Percentiles rank a stretch among this genome's conserved stretches.
Conservation (phyloP, 306 rosid genomes). For the Castanea sativa region DNA sequence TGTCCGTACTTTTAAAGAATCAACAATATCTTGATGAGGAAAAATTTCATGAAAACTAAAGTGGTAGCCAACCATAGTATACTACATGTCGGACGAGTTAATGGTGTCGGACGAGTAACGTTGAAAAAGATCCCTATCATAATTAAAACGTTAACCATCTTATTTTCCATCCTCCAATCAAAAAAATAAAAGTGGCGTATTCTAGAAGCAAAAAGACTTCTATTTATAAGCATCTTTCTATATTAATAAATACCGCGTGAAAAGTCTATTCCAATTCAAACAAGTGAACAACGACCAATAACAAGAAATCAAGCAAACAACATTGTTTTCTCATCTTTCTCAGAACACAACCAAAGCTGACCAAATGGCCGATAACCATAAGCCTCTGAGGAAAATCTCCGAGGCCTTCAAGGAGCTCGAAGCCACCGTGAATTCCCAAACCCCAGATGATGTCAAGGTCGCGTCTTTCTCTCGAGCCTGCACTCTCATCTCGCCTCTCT, state of each 20-base stretch:
- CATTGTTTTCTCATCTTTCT: neutral
- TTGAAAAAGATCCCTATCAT: too few species aligned
- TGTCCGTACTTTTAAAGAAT: too few species aligned
- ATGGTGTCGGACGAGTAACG: too few species aligned
- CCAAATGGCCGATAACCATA: constrained; percentile 49
- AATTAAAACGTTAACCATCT: too few species aligned
- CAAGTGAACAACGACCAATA: too few species aligned
- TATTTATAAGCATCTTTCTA: too few species aligned
- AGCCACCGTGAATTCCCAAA: constrained; percentile 38
- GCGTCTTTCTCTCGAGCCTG: constrained; percentile 77
- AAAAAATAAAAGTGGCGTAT: too few species aligned
- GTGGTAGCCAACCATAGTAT: neutral
- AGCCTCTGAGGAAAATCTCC: constrained; percentile 57
- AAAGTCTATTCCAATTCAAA: too few species aligned
- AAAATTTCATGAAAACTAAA: neutral
- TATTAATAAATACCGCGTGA: too few species aligned
- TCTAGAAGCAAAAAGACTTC: too few species aligned
- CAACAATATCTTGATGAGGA: neutral
- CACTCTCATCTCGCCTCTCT: constrained; percentile 80
- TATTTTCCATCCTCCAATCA: too few species aligned
- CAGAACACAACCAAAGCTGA: neutral
- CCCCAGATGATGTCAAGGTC: constrained; percentile 39
- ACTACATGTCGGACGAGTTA: neutral
- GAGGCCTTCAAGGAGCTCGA: constrained; percentile 68
- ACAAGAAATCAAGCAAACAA: neutral